Evolutionary conservation across 2,329 filamentous ascomycete species (phyloP).

Genomic region (Aulographum hederae): DNA sequence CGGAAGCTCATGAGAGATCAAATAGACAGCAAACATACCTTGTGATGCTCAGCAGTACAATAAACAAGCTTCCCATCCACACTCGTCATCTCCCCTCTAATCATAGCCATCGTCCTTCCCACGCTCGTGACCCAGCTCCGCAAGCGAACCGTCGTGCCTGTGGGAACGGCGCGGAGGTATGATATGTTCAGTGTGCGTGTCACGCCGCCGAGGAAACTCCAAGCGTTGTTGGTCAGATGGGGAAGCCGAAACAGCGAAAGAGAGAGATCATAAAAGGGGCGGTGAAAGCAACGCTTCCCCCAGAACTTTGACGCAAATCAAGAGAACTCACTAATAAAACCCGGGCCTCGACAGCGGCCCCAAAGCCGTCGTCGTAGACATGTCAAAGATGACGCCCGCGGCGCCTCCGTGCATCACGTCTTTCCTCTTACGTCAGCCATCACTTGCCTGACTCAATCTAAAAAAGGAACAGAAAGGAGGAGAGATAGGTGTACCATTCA

Average conservation of each 20-base stretch:
- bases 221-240: too few relatives aligned
- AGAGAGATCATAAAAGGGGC: constrained; percentile 1
- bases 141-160: constrained; percentile 25
- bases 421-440: neutral
- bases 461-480: too few relatives aligned
- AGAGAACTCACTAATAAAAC: constrained; percentile 26
- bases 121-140: constrained; percentile 24
- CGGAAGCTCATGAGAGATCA: too few relatives aligned
- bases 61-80: constrained; percentile 28
- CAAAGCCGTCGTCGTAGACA: constrained; percentile 28
- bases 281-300: constrained; percentile 2
- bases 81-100: constrained; percentile 30
- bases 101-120: constrained; percentile 33
- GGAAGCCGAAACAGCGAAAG: too few relatives aligned
- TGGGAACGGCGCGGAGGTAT: constrained; percentile 30
- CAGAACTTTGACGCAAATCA: too few relatives aligned
- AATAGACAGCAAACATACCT: too few relatives aligned
- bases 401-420: constrained; percentile 23
- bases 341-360: constrained; percentile 28
- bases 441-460: too few relatives aligned
- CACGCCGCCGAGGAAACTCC: constrained; percentile 29
- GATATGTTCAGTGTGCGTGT: constrained; percentile 31
- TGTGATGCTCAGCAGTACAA: constrained; percentile 34
- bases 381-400: constrained; percentile 21
- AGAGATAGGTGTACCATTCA: constrained; percentile 19